These are phyloP conservation scores for Daphne laureola DNA, from an alignment of 441 rosid species.

Conservation along the genomic window DNA sequence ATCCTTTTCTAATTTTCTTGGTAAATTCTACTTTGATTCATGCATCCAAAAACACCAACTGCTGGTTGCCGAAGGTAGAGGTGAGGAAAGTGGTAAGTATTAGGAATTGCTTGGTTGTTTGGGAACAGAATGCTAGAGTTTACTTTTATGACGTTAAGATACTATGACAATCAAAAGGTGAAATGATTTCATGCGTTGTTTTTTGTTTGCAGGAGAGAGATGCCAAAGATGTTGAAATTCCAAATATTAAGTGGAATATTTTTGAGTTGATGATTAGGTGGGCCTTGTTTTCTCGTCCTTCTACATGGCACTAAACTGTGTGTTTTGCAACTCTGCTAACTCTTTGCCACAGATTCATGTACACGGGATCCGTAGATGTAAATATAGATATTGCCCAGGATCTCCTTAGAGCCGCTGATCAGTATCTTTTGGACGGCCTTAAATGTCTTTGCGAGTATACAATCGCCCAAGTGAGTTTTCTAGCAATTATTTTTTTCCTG, in stretches of 20 bases:
- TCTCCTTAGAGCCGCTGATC: slow-evolving; percentile 69
- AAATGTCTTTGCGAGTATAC: slow-evolving; percentile 51
- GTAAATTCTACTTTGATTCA: background rate
- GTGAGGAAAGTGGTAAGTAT: background rate
- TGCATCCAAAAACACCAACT: background rate
- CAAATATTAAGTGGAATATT: slow-evolving; percentile 63
- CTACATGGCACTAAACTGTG: slow-evolving; percentile 5
- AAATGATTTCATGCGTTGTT: background rate
- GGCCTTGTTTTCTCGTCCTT: slow-evolving; percentile 4
- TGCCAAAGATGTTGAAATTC: slow-evolving; percentile 59
- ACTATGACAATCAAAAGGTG: no score
- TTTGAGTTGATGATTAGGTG: slow-evolving; percentile 73
- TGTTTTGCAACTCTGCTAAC: slow-evolving; percentile 7
- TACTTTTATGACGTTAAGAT: no score
- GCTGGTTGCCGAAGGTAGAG: background rate
- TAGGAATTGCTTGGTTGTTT: no score
- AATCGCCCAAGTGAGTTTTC: slow-evolving; percentile 44
- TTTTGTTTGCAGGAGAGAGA: slow-evolving; percentile 40
- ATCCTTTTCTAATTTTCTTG: background rate
- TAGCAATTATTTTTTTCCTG: background rate
- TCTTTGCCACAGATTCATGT: slow-evolving; percentile 34
- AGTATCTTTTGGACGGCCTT: slow-evolving; percentile 58
- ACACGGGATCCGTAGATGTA: slow-evolving; percentile 50
- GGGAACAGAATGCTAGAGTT: no score
- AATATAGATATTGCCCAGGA: slow-evolving; percentile 42